Evolutionary conservation across 2,329 filamentous ascomycete genomes (phyloP).

Genomic region (Clarireedia hainanense): DNA sequence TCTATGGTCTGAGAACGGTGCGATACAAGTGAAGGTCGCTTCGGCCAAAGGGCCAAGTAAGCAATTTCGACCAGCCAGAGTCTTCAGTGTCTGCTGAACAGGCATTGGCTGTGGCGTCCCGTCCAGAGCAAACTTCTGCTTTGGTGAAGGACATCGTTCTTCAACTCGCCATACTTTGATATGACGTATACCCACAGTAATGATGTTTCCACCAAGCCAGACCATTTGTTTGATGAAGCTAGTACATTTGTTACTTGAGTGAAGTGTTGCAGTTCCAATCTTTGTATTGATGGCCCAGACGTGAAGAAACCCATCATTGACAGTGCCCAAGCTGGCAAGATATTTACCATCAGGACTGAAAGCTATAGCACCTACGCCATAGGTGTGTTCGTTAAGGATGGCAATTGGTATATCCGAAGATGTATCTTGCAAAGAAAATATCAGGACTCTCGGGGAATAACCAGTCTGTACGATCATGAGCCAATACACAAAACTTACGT

Average conservation of each 20-base stretch:
- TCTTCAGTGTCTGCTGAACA: conserved; percentile 47
- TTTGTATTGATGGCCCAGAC: conserved; percentile 82
- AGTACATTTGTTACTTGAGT: conserved; percentile 89
- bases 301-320: conserved; percentile 91
- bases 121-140: conserved; percentile 48
- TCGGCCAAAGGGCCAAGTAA: conserved; percentile 76
- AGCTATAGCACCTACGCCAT: conserved; percentile 78
- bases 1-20: conserved; percentile 61
- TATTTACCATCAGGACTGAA: conserved; percentile 85
- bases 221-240: conserved; percentile 77
- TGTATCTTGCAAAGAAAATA: conserved; percentile 77
- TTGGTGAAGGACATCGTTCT: conserved; percentile 57
- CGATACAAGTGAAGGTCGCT: conserved; percentile 73
- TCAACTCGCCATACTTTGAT: conserved; percentile 90
- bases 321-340: conserved; percentile 78
- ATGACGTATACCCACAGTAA: conserved; percentile 85
- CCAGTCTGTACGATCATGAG: conserved; percentile 54
- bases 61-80: conserved; percentile 80
- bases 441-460: conserved; percentile 81
- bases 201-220: conserved; percentile 77
- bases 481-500: conserved; percentile 3
- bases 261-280: conserved; percentile 68
- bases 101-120: conserved; percentile 29
- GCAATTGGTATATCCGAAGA: conserved; percentile 77
- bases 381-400: conserved; percentile 81